Conservation (phyloP, 129 eudicot genomes). For the Saussurea involucrata region DNA sequence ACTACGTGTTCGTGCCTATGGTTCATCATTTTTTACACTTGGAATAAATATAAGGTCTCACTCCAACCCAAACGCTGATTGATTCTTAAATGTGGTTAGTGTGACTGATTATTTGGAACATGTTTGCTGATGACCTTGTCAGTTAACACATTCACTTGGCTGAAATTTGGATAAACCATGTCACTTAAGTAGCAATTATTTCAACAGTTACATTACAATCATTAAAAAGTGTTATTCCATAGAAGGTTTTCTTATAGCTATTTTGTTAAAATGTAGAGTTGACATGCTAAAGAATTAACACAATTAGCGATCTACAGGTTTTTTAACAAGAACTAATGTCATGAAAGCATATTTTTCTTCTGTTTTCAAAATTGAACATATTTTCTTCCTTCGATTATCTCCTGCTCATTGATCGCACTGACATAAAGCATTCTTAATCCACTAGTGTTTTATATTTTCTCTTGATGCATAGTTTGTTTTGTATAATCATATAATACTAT, state of each 20-base stretch:
- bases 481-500: neutral
- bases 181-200: constrained; percentile 6
- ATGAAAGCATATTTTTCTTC: neutral
- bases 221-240: neutral
- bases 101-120: neutral
- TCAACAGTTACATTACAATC: neutral
- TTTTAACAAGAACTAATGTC: neutral
- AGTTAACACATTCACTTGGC: neutral
- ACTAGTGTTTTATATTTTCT: neutral
- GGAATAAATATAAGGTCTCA: constrained; percentile 86
- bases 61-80: neutral
- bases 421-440: neutral
- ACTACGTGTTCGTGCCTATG: constrained; percentile 92
- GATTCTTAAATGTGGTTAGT: constrained; percentile 5
- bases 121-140: neutral
- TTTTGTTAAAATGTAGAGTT: neutral
- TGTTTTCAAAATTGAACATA: neutral
- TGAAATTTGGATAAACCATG: constrained; percentile 8
- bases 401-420: neutral
- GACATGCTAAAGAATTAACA: neutral
- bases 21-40: constrained; percentile 82
- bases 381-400: neutral
- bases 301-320: neutral
- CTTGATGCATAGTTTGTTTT: neutral
- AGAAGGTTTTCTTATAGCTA: neutral